A percentile compares a stretch with the other conserved stretches of the same genome.
These are phyloP conservation scores for Aspergillus candidus DNA, from an alignment of 2,329 filamentous ascomycete species.

Conservation along the genomic window DNA sequence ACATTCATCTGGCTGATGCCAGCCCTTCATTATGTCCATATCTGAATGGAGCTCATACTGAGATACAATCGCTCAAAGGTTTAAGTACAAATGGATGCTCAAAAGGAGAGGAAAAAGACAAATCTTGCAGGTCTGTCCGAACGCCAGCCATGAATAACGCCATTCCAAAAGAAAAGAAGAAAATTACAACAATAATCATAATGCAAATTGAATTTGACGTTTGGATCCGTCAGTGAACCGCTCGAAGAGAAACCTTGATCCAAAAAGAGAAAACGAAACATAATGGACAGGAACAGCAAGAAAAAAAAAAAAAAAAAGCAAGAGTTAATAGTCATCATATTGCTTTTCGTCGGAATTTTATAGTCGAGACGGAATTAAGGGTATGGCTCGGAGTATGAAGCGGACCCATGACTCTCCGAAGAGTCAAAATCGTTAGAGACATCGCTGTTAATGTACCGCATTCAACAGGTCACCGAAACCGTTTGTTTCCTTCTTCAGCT, in stretches of 20 bases:
- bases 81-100: constrained; percentile 3
- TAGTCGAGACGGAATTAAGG: not conserved
- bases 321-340: not conserved
- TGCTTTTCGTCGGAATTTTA: not conserved
- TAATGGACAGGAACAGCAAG: constrained; percentile 2
- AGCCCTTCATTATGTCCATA: too few relatives aligned
- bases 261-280: constrained; percentile 9
- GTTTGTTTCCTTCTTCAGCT: constrained; percentile 35
- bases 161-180: constrained; percentile 1
- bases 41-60: too few relatives aligned
- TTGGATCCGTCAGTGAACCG: not conserved
- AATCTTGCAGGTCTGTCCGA: constrained; percentile 3
- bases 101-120: not conserved
- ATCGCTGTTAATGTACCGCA: constrained; percentile 26
- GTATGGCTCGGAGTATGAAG: not conserved
- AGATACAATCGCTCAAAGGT: constrained; percentile 7
- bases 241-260: constrained; percentile 4
- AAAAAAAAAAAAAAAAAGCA: constrained; percentile 3
- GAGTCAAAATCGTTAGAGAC: too few relatives aligned
- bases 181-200: constrained; percentile 5
- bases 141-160: constrained; percentile 7
- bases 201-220: constrained; percentile 3
- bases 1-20: constrained; percentile 1
- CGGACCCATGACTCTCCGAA: not conserved
- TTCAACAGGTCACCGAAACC: constrained; percentile 34